These are phyloP conservation scores for Trichoderma gracile DNA, from an alignment of 2,329 filamentous ascomycete species.

Conservation along the genomic window DNA sequence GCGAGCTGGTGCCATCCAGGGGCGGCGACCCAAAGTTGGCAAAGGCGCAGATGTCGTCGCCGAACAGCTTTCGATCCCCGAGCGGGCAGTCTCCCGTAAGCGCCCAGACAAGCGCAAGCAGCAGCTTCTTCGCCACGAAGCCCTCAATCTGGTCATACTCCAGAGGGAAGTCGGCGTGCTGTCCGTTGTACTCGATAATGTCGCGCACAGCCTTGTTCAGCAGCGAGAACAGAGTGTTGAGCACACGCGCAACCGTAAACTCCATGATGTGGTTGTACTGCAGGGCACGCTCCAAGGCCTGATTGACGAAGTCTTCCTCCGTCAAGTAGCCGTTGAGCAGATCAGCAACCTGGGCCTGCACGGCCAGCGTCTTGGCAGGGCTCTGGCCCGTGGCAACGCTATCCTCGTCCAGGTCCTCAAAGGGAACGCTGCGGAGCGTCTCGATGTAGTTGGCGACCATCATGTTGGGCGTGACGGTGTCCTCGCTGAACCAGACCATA, in stretches of 20 bases:
- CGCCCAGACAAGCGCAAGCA: slow-evolving; percentile 92
- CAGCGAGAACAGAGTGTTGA: slow-evolving; percentile 92
- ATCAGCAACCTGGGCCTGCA: slow-evolving; percentile 78
- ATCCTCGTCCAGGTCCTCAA: slow-evolving; percentile 96
- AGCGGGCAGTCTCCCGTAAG: slow-evolving; percentile 94
- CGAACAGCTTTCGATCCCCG: slow-evolving; percentile 81
- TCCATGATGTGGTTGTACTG: slow-evolving; percentile 97
- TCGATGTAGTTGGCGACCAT: slow-evolving; percentile 91
- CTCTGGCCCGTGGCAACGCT: slow-evolving; percentile 73
- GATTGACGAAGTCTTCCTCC: slow-evolving; percentile 76
- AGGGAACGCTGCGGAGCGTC: slow-evolving; percentile 75
- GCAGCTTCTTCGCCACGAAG: slow-evolving; percentile 89
- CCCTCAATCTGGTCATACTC: slow-evolving; percentile 86
- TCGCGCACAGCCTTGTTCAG: slow-evolving; percentile 92
- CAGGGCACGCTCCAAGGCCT: slow-evolving; percentile 73
- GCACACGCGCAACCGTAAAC: slow-evolving; percentile 84
- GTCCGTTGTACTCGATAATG: slow-evolving; percentile 91
- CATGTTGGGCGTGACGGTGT: slow-evolving; percentile 90
- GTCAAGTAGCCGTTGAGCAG: slow-evolving; percentile 74
- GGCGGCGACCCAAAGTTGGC: slow-evolving; percentile 84
- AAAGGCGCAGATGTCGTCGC: slow-evolving; percentile 77
- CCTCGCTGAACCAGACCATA: slow-evolving; percentile 99
- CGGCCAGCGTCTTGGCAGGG: slow-evolving; percentile 73
- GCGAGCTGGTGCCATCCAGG: slow-evolving; percentile 73
- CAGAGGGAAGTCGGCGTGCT: slow-evolving; percentile 91